A percentile compares a stretch with the other conserved stretches of the same genome.
phyloP scores from a whole-genome alignment of 2,329 filamentous ascomycete species.

The Sarocladium oryzae region DNA sequence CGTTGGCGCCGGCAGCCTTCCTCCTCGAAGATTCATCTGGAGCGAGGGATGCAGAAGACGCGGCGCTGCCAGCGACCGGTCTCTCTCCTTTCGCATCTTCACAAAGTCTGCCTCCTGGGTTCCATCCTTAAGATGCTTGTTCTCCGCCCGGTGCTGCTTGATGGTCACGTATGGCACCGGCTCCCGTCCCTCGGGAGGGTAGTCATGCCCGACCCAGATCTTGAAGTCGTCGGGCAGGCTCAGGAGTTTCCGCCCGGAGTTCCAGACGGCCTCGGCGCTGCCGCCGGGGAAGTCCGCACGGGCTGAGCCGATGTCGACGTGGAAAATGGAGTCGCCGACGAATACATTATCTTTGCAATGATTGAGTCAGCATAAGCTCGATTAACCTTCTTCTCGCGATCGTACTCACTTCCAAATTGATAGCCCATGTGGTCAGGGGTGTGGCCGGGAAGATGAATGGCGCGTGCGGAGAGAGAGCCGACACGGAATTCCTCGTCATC shows the following conservation, averaged over 20 bases:
- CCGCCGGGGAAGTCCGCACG: constrained; percentile 46
- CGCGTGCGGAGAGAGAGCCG: constrained; percentile 37
- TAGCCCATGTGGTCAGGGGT: constrained; percentile 58
- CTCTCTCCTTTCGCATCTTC: constrained; percentile 30
- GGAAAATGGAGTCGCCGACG: constrained; percentile 43
- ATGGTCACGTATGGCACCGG: constrained; percentile 35
- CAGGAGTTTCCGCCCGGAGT: constrained; percentile 33
- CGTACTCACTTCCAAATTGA: constrained; percentile 38
- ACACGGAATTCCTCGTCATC: constrained; percentile 48
- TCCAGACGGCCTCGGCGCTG: constrained; percentile 31
- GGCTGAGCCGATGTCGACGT: constrained; percentile 40
- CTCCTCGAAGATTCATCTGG: constrained; percentile 44
- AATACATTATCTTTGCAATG: constrained; percentile 33
- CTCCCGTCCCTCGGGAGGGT: constrained; percentile 30
- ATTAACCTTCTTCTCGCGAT: too few species aligned
- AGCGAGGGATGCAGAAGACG: constrained; percentile 38
- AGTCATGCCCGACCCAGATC: constrained; percentile 47
- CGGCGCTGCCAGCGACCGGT: constrained; percentile 32
- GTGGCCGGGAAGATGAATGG: constrained; percentile 52
- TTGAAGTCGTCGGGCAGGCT: constrained; percentile 30
- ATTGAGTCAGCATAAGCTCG: background rate
- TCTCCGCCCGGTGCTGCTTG: constrained; percentile 31
- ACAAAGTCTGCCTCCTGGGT: constrained; percentile 35
- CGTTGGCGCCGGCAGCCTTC: constrained; percentile 31
- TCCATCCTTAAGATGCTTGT: constrained; percentile 36